Base-by-base conservation (phyloP, 2,329 filamentous ascomycete genomes). In the Claviceps paspali region DNA sequence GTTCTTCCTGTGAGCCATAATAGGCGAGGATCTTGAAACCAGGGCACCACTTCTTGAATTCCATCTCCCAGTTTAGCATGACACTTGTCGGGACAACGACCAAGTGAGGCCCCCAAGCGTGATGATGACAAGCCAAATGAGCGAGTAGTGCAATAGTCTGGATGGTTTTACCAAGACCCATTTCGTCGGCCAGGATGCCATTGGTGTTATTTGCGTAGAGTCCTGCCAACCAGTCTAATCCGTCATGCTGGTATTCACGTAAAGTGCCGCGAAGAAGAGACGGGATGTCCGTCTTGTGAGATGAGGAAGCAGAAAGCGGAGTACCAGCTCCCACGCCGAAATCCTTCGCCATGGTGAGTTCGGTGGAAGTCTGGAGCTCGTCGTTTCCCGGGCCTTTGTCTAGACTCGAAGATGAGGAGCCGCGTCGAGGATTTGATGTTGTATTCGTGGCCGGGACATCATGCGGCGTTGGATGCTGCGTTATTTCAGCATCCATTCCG, bases 51-150 rank as follows among this genome's bases (percentile, higher is more conserved):
- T 98, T 98, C 54, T 96, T 96, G 69, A 98, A 98, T 59, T 98
- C 91, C 82, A 96, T 96, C 57, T 98, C 92, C 91, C 91, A 98
- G 54, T 98, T 98, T 45, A 98, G 74, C 70, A 98, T 95, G 34
- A 98, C 92, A 58, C 87, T 96, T 2, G 91, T 98, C 1, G 91
- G 91, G 2, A 98, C 91, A 42, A 98, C 82, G 34, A 98, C 84
- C 18, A 98, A 65, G 63, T 98, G 91, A 1, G 91, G 86, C 0
- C 92, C 91, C 92, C 91, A 98, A 5, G 93, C 77, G 50, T 86
- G 76, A 52, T 94, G 82, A 28, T 85, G 72, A 43, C 87, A 87
- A 7, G 92, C 91, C 26, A 98, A 68, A 54, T 98, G 88, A 4
- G 91, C 91, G 27, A 98, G 67, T 3, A 98, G 65, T 3, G 92